Conservation (phyloP, 2,329 filamentous ascomycete species). For the Pyrenophora teres region DNA sequence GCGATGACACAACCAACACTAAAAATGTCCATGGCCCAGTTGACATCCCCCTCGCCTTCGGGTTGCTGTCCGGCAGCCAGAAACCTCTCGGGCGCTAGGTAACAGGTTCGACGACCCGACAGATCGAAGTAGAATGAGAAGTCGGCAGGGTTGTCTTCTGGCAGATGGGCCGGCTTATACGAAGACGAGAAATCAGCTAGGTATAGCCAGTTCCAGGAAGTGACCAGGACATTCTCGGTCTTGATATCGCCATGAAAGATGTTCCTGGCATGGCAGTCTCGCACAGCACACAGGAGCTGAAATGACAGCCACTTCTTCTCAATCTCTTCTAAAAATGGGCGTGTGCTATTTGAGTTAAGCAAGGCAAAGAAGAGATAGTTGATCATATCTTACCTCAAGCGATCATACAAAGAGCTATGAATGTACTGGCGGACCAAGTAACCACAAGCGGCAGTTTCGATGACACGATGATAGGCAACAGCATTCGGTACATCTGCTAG, state of each 20-base stretch:
- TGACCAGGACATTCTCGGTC: slow-evolving; percentile 94
- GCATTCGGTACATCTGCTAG: slow-evolving; percentile 88
- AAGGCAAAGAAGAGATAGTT: neutral
- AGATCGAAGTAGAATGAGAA: slow-evolving; percentile 99
- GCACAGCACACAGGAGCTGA: slow-evolving; percentile 87
- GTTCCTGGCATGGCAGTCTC: slow-evolving; percentile 87
- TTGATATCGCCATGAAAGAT: slow-evolving; percentile 99
- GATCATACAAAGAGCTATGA: slow-evolving; percentile 95
- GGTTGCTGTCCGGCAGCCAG: slow-evolving; percentile 70
- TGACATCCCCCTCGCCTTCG: slow-evolving; percentile 65
- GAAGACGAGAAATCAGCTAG: slow-evolving; percentile 95
- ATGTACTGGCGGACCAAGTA: slow-evolving; percentile 94
- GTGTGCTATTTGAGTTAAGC: slow-evolving; percentile 66
- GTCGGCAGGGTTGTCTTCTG: slow-evolving; percentile 94
- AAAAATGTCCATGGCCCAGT: slow-evolving; percentile 99
- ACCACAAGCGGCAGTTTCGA: slow-evolving; percentile 89
- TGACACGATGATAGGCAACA: slow-evolving; percentile 83
- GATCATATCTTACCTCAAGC: slow-evolving; percentile 62
- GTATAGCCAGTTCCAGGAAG: slow-evolving; percentile 99
- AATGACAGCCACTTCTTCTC: slow-evolving; percentile 99
- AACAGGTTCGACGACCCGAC: slow-evolving; percentile 88
- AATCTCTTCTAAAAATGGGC: slow-evolving; percentile 94
- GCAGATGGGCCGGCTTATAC: slow-evolving; percentile 91
- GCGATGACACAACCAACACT: slow-evolving; percentile 96
- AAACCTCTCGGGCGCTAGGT: slow-evolving; percentile 92